These are phyloP conservation scores for Aspergillus udagawae DNA, from an alignment of 2,329 filamentous ascomycete genomes.

Conservation along the genomic window DNA sequence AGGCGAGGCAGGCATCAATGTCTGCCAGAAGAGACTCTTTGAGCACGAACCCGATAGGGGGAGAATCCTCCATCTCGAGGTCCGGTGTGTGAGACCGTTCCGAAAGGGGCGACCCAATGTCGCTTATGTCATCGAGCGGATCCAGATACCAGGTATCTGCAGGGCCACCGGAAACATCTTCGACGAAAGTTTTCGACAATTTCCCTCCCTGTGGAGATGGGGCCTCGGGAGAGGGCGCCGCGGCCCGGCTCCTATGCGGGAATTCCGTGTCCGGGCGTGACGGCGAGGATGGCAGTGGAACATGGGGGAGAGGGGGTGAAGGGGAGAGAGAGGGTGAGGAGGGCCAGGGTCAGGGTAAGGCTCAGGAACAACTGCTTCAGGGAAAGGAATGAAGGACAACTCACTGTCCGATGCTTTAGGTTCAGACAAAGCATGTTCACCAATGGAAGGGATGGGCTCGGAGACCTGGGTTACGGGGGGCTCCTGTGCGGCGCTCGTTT, in stretches of 20 bases:
- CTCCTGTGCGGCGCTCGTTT: neutral
- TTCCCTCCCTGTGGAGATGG: neutral
- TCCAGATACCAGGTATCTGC: neutral
- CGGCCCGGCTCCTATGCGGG: neutral
- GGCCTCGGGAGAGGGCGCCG: neutral
- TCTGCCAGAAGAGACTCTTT: conserved; percentile 1
- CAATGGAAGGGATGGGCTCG: neutral
- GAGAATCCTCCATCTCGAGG: neutral
- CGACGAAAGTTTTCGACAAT: neutral
- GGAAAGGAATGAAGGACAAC: neutral
- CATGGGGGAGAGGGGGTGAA: neutral
- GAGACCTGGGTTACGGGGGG: neutral
- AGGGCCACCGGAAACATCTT: neutral
- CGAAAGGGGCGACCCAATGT: conserved; percentile 10
- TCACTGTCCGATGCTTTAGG: neutral
- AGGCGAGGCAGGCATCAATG: conserved; percentile 3
- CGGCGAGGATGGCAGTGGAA: neutral
- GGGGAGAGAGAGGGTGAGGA: neutral
- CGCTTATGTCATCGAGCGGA: conserved; percentile 5
- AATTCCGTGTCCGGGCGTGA: neutral
- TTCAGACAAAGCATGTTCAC: neutral
- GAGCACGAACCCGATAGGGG: neutral
- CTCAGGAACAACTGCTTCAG: neutral
- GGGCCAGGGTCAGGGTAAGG: neutral
- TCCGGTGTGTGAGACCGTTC: conserved; percentile 7